Percentiles rank a stretch among this genome's conserved stretches.
These are phyloP conservation scores for Thelonectria discophora DNA, from an alignment of 2,329 filamentous ascomycete genomes.

Conservation along the genomic window DNA sequence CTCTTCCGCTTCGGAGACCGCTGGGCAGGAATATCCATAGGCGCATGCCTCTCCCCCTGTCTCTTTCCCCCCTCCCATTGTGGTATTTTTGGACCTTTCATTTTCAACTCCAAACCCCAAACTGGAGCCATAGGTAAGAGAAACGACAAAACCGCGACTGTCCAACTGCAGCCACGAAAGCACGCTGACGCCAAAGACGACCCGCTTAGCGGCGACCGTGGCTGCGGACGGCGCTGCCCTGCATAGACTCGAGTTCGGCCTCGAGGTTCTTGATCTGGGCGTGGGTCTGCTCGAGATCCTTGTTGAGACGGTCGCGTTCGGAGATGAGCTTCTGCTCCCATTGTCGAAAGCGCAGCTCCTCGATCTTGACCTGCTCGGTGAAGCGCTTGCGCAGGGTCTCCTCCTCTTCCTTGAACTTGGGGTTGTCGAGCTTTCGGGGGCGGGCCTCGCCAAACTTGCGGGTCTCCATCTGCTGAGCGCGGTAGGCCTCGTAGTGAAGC, in stretches of 20 bases:
- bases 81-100: conserved; percentile 46
- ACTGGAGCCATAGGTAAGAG: conserved; percentile 42
- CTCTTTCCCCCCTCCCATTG: conserved; percentile 35
- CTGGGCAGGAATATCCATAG: conserved; percentile 45
- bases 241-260: conserved; percentile 90
- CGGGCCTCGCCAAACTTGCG: conserved; percentile 98
- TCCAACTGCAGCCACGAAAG: conserved; percentile 43
- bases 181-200: conserved; percentile 22
- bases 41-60: conserved; percentile 33
- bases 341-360: conserved; percentile 98
- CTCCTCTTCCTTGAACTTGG: conserved; percentile 99
- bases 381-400: conserved; percentile 98
- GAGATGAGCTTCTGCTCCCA: conserved; percentile 99
- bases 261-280: conserved; percentile 93
- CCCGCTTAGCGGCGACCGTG: conserved; percentile 84
- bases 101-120: conserved; percentile 50
- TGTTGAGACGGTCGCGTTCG: conserved; percentile 98
- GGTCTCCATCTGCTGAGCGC: conserved; percentile 99
- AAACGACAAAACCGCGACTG: conserved; percentile 41
- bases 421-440: conserved; percentile 98
- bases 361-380: conserved; percentile 99
- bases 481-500: conserved; percentile 98
- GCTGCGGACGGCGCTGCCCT: conserved; percentile 88
- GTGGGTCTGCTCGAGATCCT: conserved; percentile 98
- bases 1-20: conserved; percentile 29